Base-by-base conservation (phyloP, 2,329 filamentous ascomycete species). In the Penicillium digitatum region DNA sequence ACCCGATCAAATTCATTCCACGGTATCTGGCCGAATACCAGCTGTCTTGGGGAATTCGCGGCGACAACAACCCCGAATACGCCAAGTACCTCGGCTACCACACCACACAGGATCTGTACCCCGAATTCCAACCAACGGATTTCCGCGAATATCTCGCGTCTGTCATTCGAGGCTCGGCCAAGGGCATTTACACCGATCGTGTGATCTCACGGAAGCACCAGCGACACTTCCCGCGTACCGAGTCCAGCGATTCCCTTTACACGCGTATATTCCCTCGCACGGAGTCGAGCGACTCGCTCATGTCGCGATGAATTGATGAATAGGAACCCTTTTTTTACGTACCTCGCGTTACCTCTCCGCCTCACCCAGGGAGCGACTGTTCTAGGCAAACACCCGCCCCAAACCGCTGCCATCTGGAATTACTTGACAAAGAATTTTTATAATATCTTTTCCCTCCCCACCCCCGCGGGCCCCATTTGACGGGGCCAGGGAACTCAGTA, bases 1-100 rank as follows among this genome's bases (percentile, higher is more conserved):
- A 74, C 48, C 64, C 69, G 5, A 62, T 69, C 56, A 71, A 71
- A 48, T 69, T 71, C 47, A 68, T 74, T 35, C 68, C 69, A 12
- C 62, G 67, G 5, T 70, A 72, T 27, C 62, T 71, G 31, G 69
- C 69, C 35, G 72, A 82, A 61, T 82, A 82, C 61, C 62, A 69
- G 46, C 63, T 77, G 34, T 78, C 75, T 0, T 78, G 73, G 73
- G 76, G 73, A 16, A 62, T 83, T 22, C 73, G 81, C 1, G 78
- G 76, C 1, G 82, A 86, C 58, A 83, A 83, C 64, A 78, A 72
- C 10, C 79, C 77, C 0, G 77, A 81, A 52, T 73, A 77, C 57
- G 82, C 82, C 11, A 71, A 74, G 47, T 83, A 83, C 57, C 70
- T 85, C 5, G 81, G 81, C 2, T 83, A 84, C 63, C 55, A 83